Evolutionary conservation across 202 grass and related monocot species (phyloP), one percentile per base, ranked within the genome.

Genomic region (Cymbopogon flexuosus): DNA sequence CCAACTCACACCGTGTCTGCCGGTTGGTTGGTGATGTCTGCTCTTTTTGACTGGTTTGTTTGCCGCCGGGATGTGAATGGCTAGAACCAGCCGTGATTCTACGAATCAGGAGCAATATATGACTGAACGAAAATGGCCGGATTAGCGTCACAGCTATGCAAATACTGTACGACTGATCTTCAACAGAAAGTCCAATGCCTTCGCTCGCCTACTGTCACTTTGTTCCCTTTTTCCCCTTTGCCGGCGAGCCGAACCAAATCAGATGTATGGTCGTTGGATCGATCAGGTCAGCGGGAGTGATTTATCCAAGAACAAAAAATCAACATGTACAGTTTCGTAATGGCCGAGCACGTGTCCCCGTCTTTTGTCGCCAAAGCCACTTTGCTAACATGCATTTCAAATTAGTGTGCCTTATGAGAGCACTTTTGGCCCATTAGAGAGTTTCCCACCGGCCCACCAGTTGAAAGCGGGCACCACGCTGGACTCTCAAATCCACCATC

Each of bases 11-110:
- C 22, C 18, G 2, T 37, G 1, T 10, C 45, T 35, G 42, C 54
- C 27, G 52, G 68, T 63, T 39, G 76, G 62, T 84, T 39, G 76
- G 62, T 84, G 67, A 47, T 72, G 69, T 7, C 6, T 43, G 49
- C 30, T 51, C 30, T 22, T 69, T 83, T 75, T 88, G 81, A 75
- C 68, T 8, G 23, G 8, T 42, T 42, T n/a, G 22, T 42, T 63
- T 30, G 61, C 9, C 45, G 63, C 40, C 14, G 13, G 31, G 12
- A 51, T 42, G 43, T 65, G 56, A 45, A 69, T 31, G 35, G 27
- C 13, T 10, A 10, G 6, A 64, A 41, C 43, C 0, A 40, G 11
- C 64, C 6, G 15, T 19, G 23, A 37, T 78, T 37, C 21, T 61
- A 8, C 24, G 77, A 46, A 80, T 70, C 24, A 31, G n/a, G 33